A percentile compares a stretch with the other conserved stretches of the same genome.
Evolutionary conservation across 208 protist genomes (phyloP).

Genomic region (Crithidia sp.): DNA sequence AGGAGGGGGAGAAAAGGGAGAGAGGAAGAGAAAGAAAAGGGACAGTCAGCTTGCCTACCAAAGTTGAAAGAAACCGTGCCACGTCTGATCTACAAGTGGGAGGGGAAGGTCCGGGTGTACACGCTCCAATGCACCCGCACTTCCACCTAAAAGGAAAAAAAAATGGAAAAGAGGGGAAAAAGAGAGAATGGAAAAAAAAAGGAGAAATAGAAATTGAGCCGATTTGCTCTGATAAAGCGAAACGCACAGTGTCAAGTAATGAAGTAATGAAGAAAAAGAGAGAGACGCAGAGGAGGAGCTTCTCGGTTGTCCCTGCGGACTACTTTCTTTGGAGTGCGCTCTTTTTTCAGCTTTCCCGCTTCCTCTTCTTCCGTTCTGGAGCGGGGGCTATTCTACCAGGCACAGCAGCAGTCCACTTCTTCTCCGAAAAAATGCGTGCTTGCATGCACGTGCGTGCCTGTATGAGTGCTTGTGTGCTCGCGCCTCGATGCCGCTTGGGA

Average conservation of each 20-base stretch:
- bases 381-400: too few species aligned
- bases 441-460: not conserved
- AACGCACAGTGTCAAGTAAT: not conserved
- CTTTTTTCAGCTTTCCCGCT: too few species aligned
- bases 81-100: too few species aligned
- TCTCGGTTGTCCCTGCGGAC: too few species aligned
- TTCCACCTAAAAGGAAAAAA: not conserved
- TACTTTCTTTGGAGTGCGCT: too few species aligned
- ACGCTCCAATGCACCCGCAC: too few species aligned
- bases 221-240: not conserved
- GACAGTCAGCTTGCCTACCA: too few species aligned
- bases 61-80: too few species aligned
- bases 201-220: not conserved
- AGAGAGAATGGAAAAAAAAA: not conserved
- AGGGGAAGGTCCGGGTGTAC: too few species aligned
- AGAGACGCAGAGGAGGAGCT: not conserved
- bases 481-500: too few species aligned
- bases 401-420: too few species aligned
- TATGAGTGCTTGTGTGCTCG: not conserved
- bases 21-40: constrained; percentile 11
- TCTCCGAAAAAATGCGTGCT: not conserved
- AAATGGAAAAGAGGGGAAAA: not conserved
- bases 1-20: constrained; percentile 1
- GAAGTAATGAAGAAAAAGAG: not conserved
- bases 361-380: too few species aligned